phyloP scores from a whole-genome alignment of 768 basidiomycete species.

The Tricholoma sp. region DNA sequence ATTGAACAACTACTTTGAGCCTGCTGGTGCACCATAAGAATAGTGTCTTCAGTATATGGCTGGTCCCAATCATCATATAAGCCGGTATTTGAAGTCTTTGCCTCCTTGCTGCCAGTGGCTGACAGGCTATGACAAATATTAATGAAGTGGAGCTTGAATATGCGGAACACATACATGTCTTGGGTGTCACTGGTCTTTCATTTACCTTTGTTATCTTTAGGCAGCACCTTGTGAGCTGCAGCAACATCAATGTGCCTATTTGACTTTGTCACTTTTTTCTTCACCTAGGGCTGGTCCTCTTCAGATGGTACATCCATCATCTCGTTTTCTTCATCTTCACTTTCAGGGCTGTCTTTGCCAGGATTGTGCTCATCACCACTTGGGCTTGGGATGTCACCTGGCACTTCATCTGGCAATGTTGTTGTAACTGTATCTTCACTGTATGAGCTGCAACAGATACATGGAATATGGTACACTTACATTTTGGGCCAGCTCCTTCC shows the following conservation, averaged over 20 bases:
- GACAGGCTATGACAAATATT: no score
- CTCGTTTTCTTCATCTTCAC: no score
- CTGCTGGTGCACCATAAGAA: background rate
- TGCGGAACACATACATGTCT: background rate
- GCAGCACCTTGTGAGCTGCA: background rate
- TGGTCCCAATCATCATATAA: background rate
- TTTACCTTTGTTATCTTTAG: background rate
- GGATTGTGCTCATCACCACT: no score
- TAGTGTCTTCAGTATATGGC: background rate
- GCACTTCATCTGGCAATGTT: no score
- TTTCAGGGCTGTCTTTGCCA: no score
- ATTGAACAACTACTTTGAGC: background rate
- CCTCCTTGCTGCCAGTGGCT: background rate
- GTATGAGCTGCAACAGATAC: no score
- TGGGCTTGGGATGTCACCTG: no score
- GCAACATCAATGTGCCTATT: background rate
- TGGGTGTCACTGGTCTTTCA: background rate
- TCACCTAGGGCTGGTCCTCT: background rate
- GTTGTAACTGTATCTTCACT: no score
- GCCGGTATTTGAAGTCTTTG: background rate
- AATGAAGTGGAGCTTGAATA: no score
- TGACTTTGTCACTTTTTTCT: background rate
- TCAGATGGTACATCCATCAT: no score
- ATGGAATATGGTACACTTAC: no score
- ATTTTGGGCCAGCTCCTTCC: no score